phyloP scores from a whole-genome alignment of 108 stramenopile genomes.

The Tribonema minus region DNA sequence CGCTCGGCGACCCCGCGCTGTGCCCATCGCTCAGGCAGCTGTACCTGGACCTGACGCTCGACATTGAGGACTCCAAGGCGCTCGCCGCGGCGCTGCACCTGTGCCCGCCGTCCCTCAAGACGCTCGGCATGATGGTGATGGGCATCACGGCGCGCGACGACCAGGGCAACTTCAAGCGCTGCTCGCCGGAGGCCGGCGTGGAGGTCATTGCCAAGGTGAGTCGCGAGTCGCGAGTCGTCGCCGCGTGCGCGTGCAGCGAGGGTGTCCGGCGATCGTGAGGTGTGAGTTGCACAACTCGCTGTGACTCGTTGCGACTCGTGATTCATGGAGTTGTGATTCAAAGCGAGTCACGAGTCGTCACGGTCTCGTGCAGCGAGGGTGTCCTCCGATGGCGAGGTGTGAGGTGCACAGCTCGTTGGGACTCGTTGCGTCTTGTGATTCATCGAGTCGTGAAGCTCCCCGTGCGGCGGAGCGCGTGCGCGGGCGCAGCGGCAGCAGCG shows the following conservation, averaged over 20 bases:
- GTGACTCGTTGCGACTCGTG: background rate
- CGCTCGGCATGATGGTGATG: conserved; percentile 14
- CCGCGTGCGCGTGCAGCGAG: background rate
- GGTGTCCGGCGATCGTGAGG: no score
- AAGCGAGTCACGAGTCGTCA: no score
- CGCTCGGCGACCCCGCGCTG: conserved; percentile 16
- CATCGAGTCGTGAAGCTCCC: no score
- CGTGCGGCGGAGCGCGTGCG: no score
- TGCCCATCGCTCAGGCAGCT: conserved; percentile 24
- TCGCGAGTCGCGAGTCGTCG: background rate
- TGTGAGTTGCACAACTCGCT: background rate
- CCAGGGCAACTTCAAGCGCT: background rate
- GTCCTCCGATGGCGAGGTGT: no score
- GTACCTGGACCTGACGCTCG: conserved; percentile 30
- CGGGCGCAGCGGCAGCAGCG: no score
- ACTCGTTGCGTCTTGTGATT: no score
- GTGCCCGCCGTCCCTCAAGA: conserved; percentile 20
- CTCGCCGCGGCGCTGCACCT: conserved; percentile 19
- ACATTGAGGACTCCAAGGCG: conserved; percentile 6
- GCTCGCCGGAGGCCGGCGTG: background rate
- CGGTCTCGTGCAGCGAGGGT: no score
- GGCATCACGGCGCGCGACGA: conserved; percentile 1
- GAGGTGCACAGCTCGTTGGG: no score
- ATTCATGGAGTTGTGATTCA: background rate
- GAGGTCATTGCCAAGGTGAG: conserved; percentile 7